phyloP scores from a whole-genome alignment of 306 rosid genomes.

The Styphnolobium japonicum region DNA sequence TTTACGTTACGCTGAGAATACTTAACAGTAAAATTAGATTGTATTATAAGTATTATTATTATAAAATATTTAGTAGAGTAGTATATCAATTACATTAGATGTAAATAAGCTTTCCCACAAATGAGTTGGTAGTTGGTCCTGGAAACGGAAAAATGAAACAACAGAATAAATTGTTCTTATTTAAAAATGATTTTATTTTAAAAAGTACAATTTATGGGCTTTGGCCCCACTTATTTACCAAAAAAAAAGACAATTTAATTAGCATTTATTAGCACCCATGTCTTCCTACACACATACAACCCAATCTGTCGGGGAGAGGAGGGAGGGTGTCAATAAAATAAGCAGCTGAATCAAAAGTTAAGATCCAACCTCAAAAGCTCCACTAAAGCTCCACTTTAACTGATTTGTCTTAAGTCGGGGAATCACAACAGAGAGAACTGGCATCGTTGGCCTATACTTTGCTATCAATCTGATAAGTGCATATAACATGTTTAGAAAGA shows the following conservation, averaged over 20 bases:
- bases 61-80: not conserved
- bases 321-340: not conserved
- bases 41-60: not conserved
- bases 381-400: conserved; percentile 87
- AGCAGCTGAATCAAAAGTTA: conserved; percentile 7
- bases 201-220: not conserved
- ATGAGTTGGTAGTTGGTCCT: conserved; percentile 15
- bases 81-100: conserved; percentile 23
- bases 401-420: conserved; percentile 86
- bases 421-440: conserved; percentile 81
- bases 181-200: not conserved
- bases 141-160: conserved; percentile 11
- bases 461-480: conserved; percentile 73
- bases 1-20: not conserved
- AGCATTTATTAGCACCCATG: not conserved
- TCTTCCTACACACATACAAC: not conserved
- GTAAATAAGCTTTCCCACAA: conserved; percentile 21
- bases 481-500: conserved; percentile 1
- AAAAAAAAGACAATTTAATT: not conserved
- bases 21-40: not conserved
- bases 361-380: conserved; percentile 86
- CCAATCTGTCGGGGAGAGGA: not conserved
- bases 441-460: conserved; percentile 93
- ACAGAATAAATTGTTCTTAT: conserved; percentile 21
- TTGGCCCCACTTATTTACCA: too few relatives aligned